A percentile compares a stretch with the other conserved stretches of the same genome.
Conservation (phyloP, 495 filamentous ascomycete species). For the Podospora bellae-mahoneyi region DNA sequence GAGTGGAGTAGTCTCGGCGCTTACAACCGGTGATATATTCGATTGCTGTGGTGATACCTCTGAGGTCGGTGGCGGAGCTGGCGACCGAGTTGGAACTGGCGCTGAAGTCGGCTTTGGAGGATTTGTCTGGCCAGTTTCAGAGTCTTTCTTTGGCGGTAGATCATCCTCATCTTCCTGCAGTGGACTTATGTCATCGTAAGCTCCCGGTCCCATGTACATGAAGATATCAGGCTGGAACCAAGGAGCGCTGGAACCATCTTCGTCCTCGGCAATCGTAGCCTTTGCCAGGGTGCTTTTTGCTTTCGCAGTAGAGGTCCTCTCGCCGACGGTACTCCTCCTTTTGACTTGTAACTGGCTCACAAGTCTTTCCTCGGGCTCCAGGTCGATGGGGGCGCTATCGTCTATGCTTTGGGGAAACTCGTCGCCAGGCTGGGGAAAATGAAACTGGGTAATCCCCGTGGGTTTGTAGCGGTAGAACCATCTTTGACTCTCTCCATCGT, state of each 20-base stretch:
- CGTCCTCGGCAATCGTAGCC: slow-evolving; percentile 16
- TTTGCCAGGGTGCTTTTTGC: slow-evolving; percentile 17
- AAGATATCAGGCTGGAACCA: slow-evolving; percentile 44
- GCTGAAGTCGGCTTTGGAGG: neutral
- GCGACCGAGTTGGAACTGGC: neutral
- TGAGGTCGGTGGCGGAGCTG: neutral
- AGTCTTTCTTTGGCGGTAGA: neutral
- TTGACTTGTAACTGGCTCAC: slow-evolving; percentile 37
- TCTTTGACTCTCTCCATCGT: slow-evolving; percentile 39
- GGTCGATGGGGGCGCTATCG: slow-evolving; percentile 32
- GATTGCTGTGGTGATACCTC: neutral
- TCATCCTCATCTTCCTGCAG: slow-evolving; percentile 33
- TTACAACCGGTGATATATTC: slow-evolving; percentile 23
- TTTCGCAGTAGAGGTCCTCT: slow-evolving; percentile 10
- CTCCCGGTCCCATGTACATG: slow-evolving; percentile 41
- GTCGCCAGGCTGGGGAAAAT: slow-evolving; percentile 48
- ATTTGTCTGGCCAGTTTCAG: slow-evolving; percentile 5
- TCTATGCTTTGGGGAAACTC: slow-evolving; percentile 48
- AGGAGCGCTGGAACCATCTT: slow-evolving; percentile 26
- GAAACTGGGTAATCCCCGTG: slow-evolving; percentile 46
- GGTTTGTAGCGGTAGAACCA: slow-evolving; percentile 49
- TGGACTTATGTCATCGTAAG: slow-evolving; percentile 37
- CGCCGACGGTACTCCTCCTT: slow-evolving; percentile 25
- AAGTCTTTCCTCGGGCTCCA: slow-evolving; percentile 38
- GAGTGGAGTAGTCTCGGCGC: slow-evolving; percentile 26